These are phyloP conservation scores for Linum tenue DNA, from an alignment of 345 rosid species.

Conservation along the genomic window DNA sequence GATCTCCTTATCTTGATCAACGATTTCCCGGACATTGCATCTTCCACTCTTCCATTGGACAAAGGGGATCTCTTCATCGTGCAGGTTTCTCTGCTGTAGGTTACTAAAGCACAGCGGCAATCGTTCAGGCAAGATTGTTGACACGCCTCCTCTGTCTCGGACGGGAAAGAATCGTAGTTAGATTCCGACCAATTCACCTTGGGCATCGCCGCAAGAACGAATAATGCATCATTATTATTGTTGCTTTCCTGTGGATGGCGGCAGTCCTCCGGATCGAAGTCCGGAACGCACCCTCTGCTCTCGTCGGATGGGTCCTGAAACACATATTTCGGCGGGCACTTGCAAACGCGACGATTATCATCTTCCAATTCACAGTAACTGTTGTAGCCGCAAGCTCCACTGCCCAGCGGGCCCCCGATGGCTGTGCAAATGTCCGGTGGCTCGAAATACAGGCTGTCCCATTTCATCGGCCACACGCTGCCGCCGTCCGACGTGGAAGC, in stretches of 20 bases:
- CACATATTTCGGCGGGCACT: slow-evolving; percentile 16
- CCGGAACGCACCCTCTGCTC: slow-evolving; percentile 9
- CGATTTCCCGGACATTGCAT: background rate
- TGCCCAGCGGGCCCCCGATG: fast-evolving
- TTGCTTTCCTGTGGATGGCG: background rate
- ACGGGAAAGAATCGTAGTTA: background rate
- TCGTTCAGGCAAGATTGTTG: slow-evolving; percentile 6
- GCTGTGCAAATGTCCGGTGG: slow-evolving; percentile 20
- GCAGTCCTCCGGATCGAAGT: slow-evolving; percentile 1
- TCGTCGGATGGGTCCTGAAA: slow-evolving; percentile 5
- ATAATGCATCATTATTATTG: background rate
- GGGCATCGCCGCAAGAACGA: background rate
- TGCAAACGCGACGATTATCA: slow-evolving; percentile 10
- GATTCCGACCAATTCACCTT: background rate
- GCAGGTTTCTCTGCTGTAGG: background rate
- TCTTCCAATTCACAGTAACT: slow-evolving; percentile 18
- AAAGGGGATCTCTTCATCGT: background rate
- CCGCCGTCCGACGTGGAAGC: too few species aligned
- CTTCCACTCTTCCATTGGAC: background rate
- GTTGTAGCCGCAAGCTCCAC: slow-evolving; percentile 30
- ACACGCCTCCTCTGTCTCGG: background rate
- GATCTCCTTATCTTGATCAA: slow-evolving; percentile 3
- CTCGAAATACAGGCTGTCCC: slow-evolving; percentile 13
- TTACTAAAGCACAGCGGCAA: slow-evolving; percentile 3
- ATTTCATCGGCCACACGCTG: background rate